Evolutionary conservation across 371 early-diverging fungal genomes (phyloP).

Genomic region (Lichtheimia ramosa): DNA sequence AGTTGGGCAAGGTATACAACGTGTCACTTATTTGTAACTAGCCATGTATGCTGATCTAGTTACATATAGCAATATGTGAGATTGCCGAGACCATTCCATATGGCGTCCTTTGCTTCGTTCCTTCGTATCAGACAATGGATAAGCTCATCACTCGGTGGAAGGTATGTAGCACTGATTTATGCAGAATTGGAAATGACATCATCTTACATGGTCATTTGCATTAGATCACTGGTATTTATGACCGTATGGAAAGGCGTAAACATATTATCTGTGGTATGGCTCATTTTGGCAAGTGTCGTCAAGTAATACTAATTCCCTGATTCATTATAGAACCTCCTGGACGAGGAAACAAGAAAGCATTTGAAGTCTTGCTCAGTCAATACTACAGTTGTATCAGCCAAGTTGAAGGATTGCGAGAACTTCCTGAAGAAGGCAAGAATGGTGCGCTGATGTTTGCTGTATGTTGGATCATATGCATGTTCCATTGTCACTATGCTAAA

Average conservation of each 20-base stretch:
- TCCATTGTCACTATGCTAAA: background rate
- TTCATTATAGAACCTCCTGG: slow-evolving; percentile 10
- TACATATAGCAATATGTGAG: slow-evolving; percentile 33
- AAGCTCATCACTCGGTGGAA: slow-evolving; percentile 56
- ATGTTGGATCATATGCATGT: slow-evolving; percentile 11
- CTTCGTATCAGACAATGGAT: slow-evolving; percentile 60
- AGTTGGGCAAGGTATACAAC: slow-evolving; percentile 51
- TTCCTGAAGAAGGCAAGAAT: slow-evolving; percentile 8
- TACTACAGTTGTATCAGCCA: slow-evolving; percentile 45
- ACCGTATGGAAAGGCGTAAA: slow-evolving; percentile 29
- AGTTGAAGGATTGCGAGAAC: background rate
- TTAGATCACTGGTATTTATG: slow-evolving; percentile 36
- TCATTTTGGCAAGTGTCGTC: background rate
- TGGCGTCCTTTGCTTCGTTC: slow-evolving; percentile 66
- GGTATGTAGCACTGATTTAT: slow-evolving; percentile 1
- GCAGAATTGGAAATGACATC: background rate
- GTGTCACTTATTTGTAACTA: background rate
- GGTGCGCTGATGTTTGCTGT: slow-evolving; percentile 70
- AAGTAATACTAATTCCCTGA: background rate
- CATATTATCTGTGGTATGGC: slow-evolving; percentile 28
- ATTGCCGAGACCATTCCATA: slow-evolving; percentile 54
- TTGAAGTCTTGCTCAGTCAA: slow-evolving; percentile 49
- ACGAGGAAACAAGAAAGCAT: slow-evolving; percentile 35
- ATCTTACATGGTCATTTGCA: background rate
- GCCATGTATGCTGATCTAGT: background rate